A percentile compares a stretch with the other conserved stretches of the same genome.
phyloP scores from a whole-genome alignment of 768 basidiomycete species.

The Lactifluus echinatus region DNA sequence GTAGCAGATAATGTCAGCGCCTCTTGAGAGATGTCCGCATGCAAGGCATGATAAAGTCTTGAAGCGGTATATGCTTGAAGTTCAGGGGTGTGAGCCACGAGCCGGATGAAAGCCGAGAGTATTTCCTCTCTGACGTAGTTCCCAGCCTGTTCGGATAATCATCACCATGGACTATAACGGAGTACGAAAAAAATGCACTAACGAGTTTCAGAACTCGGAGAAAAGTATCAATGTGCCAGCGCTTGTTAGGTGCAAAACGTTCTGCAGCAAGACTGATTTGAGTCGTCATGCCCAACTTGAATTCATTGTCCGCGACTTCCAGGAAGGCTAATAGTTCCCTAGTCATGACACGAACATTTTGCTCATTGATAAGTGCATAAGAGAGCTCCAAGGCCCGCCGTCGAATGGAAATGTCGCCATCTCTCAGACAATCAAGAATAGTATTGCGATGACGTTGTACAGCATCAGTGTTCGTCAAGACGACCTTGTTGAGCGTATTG shows the following conservation, averaged over 20 bases:
- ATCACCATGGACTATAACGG: neutral
- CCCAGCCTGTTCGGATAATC: slow-evolving; percentile 57
- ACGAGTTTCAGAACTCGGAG: slow-evolving; percentile 87
- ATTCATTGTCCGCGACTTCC: slow-evolving; percentile 97
- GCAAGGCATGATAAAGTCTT: slow-evolving; percentile 80
- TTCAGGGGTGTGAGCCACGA: slow-evolving; percentile 95
- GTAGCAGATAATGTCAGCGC: slow-evolving; percentile 87
- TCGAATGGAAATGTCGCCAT: slow-evolving; percentile 97
- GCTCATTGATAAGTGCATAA: slow-evolving; percentile 93
- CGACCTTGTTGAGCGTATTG: slow-evolving; percentile 97
- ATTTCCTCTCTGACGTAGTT: slow-evolving; percentile 98
- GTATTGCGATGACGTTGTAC: slow-evolving; percentile 97
- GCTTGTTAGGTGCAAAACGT: slow-evolving; percentile 91
- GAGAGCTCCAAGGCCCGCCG: slow-evolving; percentile 94
- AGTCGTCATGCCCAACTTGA: slow-evolving; percentile 96
- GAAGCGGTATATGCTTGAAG: slow-evolving; percentile 93
- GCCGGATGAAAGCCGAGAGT: slow-evolving; percentile 86
- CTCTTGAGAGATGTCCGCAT: slow-evolving; percentile 91
- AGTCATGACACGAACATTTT: slow-evolving; percentile 85
- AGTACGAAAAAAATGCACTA: slow-evolving; percentile 24
- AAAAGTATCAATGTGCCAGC: slow-evolving; percentile 99
- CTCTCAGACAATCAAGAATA: slow-evolving; percentile 98
- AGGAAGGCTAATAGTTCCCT: slow-evolving; percentile 92
- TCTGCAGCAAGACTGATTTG: slow-evolving; percentile 95
- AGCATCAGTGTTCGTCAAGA: slow-evolving; percentile 94